phyloP scores from a whole-genome alignment of 164 flowering plant species.

The Euptelea pleiosperma region DNA sequence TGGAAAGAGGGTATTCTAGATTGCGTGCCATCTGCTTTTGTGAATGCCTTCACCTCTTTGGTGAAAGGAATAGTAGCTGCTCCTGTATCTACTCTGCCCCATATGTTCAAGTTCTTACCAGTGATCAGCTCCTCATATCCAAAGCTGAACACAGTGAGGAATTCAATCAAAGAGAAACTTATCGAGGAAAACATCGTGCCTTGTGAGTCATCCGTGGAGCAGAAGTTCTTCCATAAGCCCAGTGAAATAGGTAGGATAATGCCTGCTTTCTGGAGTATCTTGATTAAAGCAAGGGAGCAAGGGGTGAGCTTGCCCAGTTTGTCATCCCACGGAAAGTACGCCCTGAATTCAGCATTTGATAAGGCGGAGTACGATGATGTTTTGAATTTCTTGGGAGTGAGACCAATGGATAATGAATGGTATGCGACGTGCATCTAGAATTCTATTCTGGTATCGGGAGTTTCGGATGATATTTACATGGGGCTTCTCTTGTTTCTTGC shows the following conservation, averaged over 20 bases:
- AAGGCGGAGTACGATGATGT: slow-evolving; percentile 20
- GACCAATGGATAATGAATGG: slow-evolving; percentile 43
- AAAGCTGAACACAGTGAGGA: slow-evolving; percentile 37
- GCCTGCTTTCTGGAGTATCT: slow-evolving; percentile 45
- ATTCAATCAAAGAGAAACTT: slow-evolving; percentile 35
- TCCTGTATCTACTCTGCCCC: slow-evolving; percentile 37
- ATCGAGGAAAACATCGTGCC: slow-evolving; percentile 41
- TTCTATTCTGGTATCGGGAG: slow-evolving; percentile 39
- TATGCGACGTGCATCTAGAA: slow-evolving; percentile 50
- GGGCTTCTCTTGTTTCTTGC: slow-evolving; percentile 16
- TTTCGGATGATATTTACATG: slow-evolving; percentile 15
- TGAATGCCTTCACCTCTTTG: slow-evolving; percentile 41
- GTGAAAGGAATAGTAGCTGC: slow-evolving; percentile 36
- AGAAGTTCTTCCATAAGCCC: slow-evolving; percentile 49
- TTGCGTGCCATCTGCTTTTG: slow-evolving; percentile 51
- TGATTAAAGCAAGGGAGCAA: slow-evolving; percentile 38
- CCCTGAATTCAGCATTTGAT: slow-evolving; percentile 42
- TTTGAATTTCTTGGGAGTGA: slow-evolving; percentile 39
- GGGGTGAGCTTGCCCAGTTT: slow-evolving; percentile 38
- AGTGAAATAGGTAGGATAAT: slow-evolving; percentile 42
- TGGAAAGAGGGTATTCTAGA: slow-evolving; percentile 64
- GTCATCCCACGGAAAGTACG: slow-evolving; percentile 43
- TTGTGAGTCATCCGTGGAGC: slow-evolving; percentile 33
- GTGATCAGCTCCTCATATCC: slow-evolving; percentile 29
- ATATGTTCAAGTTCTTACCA: slow-evolving; percentile 43